phyloP scores from a whole-genome alignment of 768 basidiomycete genomes.

The Lepiota brunneoincarnata region DNA sequence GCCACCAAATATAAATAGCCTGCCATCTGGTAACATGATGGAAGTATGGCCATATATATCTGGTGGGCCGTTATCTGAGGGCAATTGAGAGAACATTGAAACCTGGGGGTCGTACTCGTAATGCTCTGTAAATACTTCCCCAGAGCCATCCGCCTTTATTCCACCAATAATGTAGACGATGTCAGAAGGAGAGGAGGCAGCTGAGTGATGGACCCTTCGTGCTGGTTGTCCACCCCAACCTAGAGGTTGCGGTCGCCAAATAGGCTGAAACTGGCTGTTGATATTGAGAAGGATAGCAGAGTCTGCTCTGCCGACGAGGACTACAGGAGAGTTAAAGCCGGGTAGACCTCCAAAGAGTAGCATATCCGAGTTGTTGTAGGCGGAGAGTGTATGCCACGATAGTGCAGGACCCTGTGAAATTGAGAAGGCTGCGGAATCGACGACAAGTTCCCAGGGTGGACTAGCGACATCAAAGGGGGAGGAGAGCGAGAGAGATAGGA shows the following conservation, averaged over 20 bases:
- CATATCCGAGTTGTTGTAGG: constrained; percentile 49
- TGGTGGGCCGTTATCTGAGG: constrained; percentile 55
- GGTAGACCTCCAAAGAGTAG: constrained; percentile 79
- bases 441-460: constrained; percentile 68
- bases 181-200: constrained; percentile 45
- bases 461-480: constrained; percentile 53
- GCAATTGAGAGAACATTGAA: constrained; percentile 53
- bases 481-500: constrained; percentile 66
- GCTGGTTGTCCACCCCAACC: constrained; percentile 67
- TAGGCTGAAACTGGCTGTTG: constrained; percentile 30
- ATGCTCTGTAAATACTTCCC: constrained; percentile 56
- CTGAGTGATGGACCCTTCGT: constrained; percentile 74
- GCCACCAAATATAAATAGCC: constrained; percentile 75
- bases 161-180: constrained; percentile 76
- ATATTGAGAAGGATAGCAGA: constrained; percentile 61
- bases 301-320: constrained; percentile 52
- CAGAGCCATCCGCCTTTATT: constrained; percentile 78
- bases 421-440: constrained; percentile 40
- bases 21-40: constrained; percentile 65
- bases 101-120: constrained; percentile 55
- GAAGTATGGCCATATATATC: constrained; percentile 74
- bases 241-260: constrained; percentile 44
- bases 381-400: constrained; percentile 79
- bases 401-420: constrained; percentile 57
- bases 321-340: constrained; percentile 52